Percentiles rank a stretch among this genome's conserved stretches.
These are phyloP conservation scores for Rubus parviflorus DNA, from an alignment of 306 rosid species.

Conservation along the genomic window DNA sequence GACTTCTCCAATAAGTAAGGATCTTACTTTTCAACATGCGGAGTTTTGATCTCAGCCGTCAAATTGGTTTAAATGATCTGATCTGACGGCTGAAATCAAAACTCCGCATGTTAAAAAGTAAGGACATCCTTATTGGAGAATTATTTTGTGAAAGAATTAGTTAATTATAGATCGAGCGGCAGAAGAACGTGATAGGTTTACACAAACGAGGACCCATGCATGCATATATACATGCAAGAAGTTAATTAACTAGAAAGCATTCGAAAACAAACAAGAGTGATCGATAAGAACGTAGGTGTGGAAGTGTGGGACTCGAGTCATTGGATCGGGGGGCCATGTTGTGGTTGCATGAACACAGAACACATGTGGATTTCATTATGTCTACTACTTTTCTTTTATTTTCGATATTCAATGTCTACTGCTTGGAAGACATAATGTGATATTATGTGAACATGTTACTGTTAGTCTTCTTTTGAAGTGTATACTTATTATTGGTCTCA, in stretches of 20 bases:
- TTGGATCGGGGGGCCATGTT: constrained; percentile 12
- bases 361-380: constrained; percentile 10
- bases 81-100: too few relatives aligned
- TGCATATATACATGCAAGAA: constrained; percentile 19
- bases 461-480: neutral
- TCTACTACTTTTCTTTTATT: neutral
- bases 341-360: neutral
- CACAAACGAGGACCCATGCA: constrained; percentile 22
- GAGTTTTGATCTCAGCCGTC: too few relatives aligned
- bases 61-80: too few relatives aligned
- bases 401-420: neutral
- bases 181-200: constrained; percentile 27
- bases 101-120: too few relatives aligned
- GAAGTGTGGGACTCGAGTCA: constrained; percentile 8
- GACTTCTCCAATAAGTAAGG: too few relatives aligned
- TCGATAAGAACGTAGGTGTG: neutral
- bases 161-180: constrained; percentile 16
- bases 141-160: neutral
- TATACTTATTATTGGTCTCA: neutral
- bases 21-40: too few relatives aligned
- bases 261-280: neutral
- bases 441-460: neutral
- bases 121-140: too few relatives aligned
- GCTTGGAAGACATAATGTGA: neutral
- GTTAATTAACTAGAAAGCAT: neutral